Evolutionary conservation across 352 stramenopile species (phyloP), one percentile per base, ranked within the genome.

Genomic region (Pythium myriotylum): DNA sequence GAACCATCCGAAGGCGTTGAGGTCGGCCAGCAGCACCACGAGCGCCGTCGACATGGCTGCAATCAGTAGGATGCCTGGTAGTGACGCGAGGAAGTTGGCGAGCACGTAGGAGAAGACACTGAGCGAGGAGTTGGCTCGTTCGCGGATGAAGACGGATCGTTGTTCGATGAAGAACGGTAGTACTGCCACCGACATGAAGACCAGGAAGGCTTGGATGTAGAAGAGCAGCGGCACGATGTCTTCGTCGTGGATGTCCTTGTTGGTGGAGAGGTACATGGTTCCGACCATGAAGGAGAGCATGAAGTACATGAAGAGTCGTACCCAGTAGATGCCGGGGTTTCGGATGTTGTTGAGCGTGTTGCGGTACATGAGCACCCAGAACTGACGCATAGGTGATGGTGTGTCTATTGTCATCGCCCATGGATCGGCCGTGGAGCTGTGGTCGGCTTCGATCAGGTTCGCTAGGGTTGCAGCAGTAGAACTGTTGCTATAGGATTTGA

Each of bases 181-280:
- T 3, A 91, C 84, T 3, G 88, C 87, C 35, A 96, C 79, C 50
- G 76, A 89, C 90, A 96, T 96, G 68, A 96, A 97, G 22, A 94
- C 85, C 46, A 97, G 69, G 61, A 97, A 97, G 7, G 87, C 84
- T 24, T 90, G 80, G 27, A 92, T 75, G 76, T 91, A 96, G 62
- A 95, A 97, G 7, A 96, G 58, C 50, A 96, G 29, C 32, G 75
- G 68, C 12, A 84, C 64, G 22, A 76, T 47, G 41, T 86, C 77
- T 8, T 80, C 60, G 8, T 81, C 65, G 3, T 59, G 67, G 50
- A 85, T 17, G 14, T 74, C 53, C 9, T 75, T 59, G 64, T 85
- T 83, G 2, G 72, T 81, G 16, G 56, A 74, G n/a, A 90, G 40
- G 70, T 86, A 90, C 73, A 92, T 88, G 39, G 79, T 84, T 22